Evolutionary conservation across 2,329 filamentous ascomycete genomes (phyloP).

Genomic region (Fusarium nelsonii): DNA sequence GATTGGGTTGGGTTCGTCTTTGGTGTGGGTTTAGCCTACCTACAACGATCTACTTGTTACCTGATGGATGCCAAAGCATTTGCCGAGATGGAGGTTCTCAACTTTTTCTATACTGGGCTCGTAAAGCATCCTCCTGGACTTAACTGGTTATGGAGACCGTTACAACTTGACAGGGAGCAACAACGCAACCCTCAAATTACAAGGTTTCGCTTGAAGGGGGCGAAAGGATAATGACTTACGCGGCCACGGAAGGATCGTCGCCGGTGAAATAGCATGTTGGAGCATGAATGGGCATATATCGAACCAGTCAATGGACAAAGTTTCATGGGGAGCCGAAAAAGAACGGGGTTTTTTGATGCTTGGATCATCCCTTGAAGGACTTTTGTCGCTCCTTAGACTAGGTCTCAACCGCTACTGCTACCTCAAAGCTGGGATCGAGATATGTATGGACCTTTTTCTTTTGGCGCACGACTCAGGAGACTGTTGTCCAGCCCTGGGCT

Average conservation of each 20-base stretch:
- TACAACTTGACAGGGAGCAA: conserved; percentile 16
- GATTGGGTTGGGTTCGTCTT: neutral
- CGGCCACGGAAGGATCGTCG: conserved; percentile 13
- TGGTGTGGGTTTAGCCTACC: neutral
- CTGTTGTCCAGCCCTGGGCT: conserved; percentile 13
- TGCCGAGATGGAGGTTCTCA: conserved; percentile 9
- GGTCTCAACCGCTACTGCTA: neutral
- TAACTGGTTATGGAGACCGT: neutral
- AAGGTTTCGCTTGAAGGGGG: conserved; percentile 28
- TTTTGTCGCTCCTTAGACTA: conserved; percentile 2
- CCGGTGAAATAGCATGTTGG: neutral
- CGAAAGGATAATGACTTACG: conserved; percentile 14
- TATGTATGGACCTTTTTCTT: conserved; percentile 7
- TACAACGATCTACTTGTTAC: neutral
- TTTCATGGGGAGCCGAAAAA: conserved; percentile 11
- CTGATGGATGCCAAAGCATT: neutral
- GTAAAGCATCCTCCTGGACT: conserved; percentile 7
- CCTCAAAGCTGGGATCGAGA: conserved; percentile 17
- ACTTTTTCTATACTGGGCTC: neutral
- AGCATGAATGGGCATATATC: conserved; percentile 18
- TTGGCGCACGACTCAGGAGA: conserved; percentile 20
- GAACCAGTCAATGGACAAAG: conserved; percentile 23
- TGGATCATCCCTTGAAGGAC: conserved; percentile 7
- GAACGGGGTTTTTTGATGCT: conserved; percentile 3
- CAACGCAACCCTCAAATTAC: conserved; percentile 8